Evolutionary conservation across 2,329 filamentous ascomycete genomes (phyloP), one percentile per base, ranked within the genome.

Genomic region (Calcarisporium arbuscula): DNA sequence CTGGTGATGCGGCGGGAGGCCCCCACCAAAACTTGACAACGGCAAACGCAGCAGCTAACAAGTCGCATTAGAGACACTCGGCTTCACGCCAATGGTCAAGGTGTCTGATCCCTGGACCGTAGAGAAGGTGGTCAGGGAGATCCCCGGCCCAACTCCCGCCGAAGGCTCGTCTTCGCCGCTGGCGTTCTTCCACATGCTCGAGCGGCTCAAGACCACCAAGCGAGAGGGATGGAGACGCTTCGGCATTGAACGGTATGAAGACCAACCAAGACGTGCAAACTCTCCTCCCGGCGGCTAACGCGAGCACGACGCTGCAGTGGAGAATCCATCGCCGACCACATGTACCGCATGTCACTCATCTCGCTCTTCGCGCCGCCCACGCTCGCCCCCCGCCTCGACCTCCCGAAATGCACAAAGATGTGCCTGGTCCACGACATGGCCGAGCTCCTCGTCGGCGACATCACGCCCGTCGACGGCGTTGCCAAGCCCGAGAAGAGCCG

Each of bases 281-380:
- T 10, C 7, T 6, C 8, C 5, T 21, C 4, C 22, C 25, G 30
- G 8, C 23, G 42, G 10, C 44, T 30, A 36, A 36, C 30, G 14
- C 30, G 19, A 28, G 27, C 31, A n/a, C 10, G 18, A 2, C 9
- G 7, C 6, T 18, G 6, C 43, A 80, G 73, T 38, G 84, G 86
- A 57, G 92, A 98, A 62, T 94, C 87, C 3, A 95, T 98, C 54
- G 76, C 86, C 35, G 92, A 98, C 65, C 92, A 98, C 72, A 98
- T 98, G 92, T 98, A 96, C 65, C 88, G 92, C 64, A 98, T 98
- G 92, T 87, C 89, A 32, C 76, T 98, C 48, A 87, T 98, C 60
- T 88, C 86, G 44, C 85, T 98, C 80, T 77, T 95, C 45, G 88
- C 87, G 3, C 90, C 92, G 2, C 72, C 85, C 0, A 64, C 82